A percentile compares a stretch with the other conserved stretches of the same genome.
phyloP scores from a whole-genome alignment of 1,139 yeast genomes.

The Debaryomyces nepalensis region DNA sequence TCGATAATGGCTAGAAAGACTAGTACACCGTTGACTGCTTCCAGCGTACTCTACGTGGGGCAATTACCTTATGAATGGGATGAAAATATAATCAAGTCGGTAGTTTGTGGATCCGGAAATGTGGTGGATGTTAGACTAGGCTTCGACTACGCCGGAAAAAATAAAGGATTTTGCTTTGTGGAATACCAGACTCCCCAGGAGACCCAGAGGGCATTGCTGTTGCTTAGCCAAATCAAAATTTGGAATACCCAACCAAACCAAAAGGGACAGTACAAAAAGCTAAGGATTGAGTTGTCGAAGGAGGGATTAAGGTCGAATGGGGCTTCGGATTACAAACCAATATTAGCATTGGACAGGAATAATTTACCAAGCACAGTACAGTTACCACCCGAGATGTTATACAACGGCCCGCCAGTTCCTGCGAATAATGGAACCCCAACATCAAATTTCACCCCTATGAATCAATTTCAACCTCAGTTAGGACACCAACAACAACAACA shows the following conservation, averaged over 20 bases:
- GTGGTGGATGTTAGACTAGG: conserved; percentile 67
- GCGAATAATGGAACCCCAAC: conserved; percentile 9
- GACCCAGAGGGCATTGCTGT: conserved; percentile 51
- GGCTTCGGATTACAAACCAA: conserved; percentile 40
- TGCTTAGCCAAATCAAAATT: conserved; percentile 49
- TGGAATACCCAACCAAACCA: conserved; percentile 35
- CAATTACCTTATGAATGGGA: conserved; percentile 70
- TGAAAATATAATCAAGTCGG: conserved; percentile 56
- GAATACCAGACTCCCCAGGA: conserved; percentile 58
- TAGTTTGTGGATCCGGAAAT: conserved; percentile 67
- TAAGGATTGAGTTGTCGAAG: conserved; percentile 63
- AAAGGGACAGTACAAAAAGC: conserved; percentile 38
- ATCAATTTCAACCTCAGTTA: conserved; percentile 11
- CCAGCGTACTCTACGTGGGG: conserved; percentile 59
- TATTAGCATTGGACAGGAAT: conserved; percentile 45
- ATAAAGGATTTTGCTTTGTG: conserved; percentile 67
- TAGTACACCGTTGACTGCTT: conserved; percentile 17
- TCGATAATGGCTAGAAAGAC: conserved; percentile 15
- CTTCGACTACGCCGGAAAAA: conserved; percentile 63
- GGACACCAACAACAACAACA: conserved; percentile 16
- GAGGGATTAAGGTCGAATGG: conserved; percentile 55
- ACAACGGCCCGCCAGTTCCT: conserved; percentile 18
- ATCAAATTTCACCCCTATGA: conserved; percentile 10
- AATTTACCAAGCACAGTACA: conserved; percentile 58
- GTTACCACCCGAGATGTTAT: conserved; percentile 55